These are phyloP conservation scores for Tirmania nivea DNA, from an alignment of 495 filamentous ascomycete species.

Conservation along the genomic window DNA sequence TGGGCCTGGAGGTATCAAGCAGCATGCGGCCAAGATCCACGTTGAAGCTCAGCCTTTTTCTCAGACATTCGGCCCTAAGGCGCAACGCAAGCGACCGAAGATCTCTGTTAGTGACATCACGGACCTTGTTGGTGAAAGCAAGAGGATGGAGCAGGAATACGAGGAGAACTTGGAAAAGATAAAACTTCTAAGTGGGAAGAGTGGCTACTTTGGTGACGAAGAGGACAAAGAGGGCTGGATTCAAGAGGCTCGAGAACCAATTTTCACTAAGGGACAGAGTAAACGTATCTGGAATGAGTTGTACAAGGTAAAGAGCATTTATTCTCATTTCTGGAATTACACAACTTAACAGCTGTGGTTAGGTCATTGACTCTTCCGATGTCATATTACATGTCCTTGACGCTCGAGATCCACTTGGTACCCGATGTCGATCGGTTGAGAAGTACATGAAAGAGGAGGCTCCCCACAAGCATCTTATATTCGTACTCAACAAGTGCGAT, in stretches of 20 bases:
- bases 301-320: constrained; percentile 38
- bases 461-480: constrained; percentile 83
- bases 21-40: constrained; percentile 84
- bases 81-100: constrained; percentile 79
- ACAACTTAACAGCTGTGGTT: constrained; percentile 1
- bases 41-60: constrained; percentile 67
- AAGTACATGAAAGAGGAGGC: constrained; percentile 86
- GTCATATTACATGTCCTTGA: constrained; percentile 89
- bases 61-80: constrained; percentile 86
- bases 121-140: constrained; percentile 60
- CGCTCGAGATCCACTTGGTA: constrained; percentile 75
- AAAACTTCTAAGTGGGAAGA: constrained; percentile 44
- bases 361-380: constrained; percentile 84
- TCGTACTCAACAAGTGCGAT: constrained; percentile 89
- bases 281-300: constrained; percentile 96
- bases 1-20: constrained; percentile 41
- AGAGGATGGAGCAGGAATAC: constrained; percentile 56
- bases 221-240: constrained; percentile 32
- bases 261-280: constrained; percentile 84
- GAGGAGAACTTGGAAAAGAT: constrained; percentile 54
- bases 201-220: constrained; percentile 33
- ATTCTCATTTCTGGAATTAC: background rate
- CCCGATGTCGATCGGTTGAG: constrained; percentile 72
- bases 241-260: constrained; percentile 55
- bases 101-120: constrained; percentile 55